A percentile compares a stretch with the other conserved stretches of the same genome.
Evolutionary conservation across 2,329 filamentous ascomycete genomes (phyloP).

Genomic region (Metarhizium album): DNA sequence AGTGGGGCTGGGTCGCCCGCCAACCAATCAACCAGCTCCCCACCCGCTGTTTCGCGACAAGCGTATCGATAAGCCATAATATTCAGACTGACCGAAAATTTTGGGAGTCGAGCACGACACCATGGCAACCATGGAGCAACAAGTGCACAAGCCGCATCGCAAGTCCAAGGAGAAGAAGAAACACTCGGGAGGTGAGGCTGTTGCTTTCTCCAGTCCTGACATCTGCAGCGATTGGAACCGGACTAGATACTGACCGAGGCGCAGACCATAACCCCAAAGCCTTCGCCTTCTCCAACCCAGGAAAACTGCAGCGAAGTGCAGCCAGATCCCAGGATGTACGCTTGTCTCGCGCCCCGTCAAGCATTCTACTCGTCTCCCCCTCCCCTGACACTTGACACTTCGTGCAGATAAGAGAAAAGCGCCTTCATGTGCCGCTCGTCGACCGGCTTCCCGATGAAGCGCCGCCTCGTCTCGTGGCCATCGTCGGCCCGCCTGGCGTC

Average conservation of each 20-base stretch:
- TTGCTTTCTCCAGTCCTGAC: background rate
- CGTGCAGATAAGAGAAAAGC: conserved; percentile 77
- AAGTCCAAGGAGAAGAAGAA: conserved; percentile 80
- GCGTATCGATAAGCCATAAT: conserved; percentile 5
- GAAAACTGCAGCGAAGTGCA: conserved; percentile 65
- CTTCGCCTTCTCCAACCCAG: conserved; percentile 74
- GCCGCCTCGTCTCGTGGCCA: conserved; percentile 82
- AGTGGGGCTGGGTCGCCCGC: no score
- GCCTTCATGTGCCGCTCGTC: conserved; percentile 90
- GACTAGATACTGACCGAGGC: conserved; percentile 10
- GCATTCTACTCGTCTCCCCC: no score
- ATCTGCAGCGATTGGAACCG: background rate
- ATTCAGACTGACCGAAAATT: conserved; percentile 2
- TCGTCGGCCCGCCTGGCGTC: conserved; percentile 89
- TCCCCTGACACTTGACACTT: background rate
- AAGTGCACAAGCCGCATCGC: conserved; percentile 76
- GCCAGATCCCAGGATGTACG: conserved; percentile 61
- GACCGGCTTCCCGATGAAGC: conserved; percentile 93
- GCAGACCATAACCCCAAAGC: conserved; percentile 77
- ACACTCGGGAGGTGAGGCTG: conserved; percentile 42
- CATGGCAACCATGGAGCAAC: conserved; percentile 55
- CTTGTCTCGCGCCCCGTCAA: background rate
- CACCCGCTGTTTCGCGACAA: background rate
- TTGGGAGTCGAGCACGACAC: background rate
- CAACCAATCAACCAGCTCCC: background rate